Percentiles rank a stretch among this genome's conserved stretches.
Evolutionary conservation across 768 basidiomycete genomes (phyloP).

Genomic region (Lentinula guzmanii): DNA sequence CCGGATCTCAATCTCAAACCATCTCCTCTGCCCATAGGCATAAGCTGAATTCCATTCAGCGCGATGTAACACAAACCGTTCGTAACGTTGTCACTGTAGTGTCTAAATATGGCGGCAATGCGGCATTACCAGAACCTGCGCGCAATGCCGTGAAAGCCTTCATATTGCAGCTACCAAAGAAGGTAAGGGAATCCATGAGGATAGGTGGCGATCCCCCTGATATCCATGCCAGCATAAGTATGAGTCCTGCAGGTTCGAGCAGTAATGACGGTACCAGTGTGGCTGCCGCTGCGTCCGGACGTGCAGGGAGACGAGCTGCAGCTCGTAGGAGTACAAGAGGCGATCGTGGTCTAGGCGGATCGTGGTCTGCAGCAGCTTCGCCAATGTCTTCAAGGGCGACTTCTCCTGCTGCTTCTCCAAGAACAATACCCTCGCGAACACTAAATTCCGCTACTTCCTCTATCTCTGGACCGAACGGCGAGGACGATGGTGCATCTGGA

Average conservation of each 20-base stretch:
- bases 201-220: neutral
- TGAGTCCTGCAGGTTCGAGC: conserved; percentile 10
- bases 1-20: conserved; percentile 17
- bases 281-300: conserved; percentile 10
- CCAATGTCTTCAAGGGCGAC: conserved; percentile 28
- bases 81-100: conserved; percentile 87
- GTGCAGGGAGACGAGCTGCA: neutral
- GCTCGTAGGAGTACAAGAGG: conserved; percentile 11
- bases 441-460: neutral
- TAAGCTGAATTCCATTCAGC: conserved; percentile 68
- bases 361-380: conserved; percentile 11
- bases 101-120: conserved; percentile 77
- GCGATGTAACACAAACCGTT: conserved; percentile 84
- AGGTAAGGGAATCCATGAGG: conserved; percentile 53
- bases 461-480: neutral
- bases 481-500: conserved; percentile 8
- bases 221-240: neutral
- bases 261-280: conserved; percentile 10
- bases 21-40: conserved; percentile 42
- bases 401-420: conserved; percentile 22
- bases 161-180: conserved; percentile 72
- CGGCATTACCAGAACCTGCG: conserved; percentile 76
- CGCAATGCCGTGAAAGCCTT: conserved; percentile 66
- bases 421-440: conserved; percentile 4
- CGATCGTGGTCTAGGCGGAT: conserved; percentile 20